These are phyloP conservation scores for Rhododendron henanense DNA, from an alignment of 148 eudicot species.

Conservation along the genomic window DNA sequence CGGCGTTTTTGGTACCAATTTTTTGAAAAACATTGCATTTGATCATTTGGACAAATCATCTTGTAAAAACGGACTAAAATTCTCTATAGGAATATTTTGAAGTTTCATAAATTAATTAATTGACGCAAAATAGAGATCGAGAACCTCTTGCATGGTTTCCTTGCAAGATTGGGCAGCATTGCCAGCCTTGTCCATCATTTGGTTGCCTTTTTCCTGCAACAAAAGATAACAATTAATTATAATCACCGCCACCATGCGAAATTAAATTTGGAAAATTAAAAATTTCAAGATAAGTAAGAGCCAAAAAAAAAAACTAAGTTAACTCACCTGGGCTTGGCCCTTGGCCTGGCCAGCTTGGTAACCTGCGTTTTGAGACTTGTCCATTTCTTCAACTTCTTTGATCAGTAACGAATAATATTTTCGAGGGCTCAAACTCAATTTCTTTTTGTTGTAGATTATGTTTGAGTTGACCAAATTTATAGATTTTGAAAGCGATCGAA, in stretches of 20 bases:
- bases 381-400: conserved; percentile 14
- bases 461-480: conserved; percentile 15
- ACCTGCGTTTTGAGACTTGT: conserved; percentile 24
- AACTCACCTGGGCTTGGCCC: conserved; percentile 43
- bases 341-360: conserved; percentile 46
- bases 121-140: not conserved
- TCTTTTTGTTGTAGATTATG: conserved; percentile 1
- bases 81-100: not conserved
- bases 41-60: not conserved
- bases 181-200: conserved; percentile 55
- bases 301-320: not conserved
- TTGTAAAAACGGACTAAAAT: not conserved
- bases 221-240: not conserved
- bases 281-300: not conserved
- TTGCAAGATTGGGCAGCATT: conserved; percentile 56
- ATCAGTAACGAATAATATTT: not conserved
- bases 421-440: not conserved
- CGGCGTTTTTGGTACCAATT: not conserved
- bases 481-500: conserved; percentile 3
- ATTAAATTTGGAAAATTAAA: not conserved
- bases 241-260: not conserved
- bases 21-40: too few relatives aligned
- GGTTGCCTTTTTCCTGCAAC: conserved; percentile 52
- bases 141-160: conserved; percentile 47
- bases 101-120: not conserved